These are phyloP conservation scores for Cladosporium sp. DNA, from an alignment of 2,329 filamentous ascomycete genomes.

Conservation along the genomic window DNA sequence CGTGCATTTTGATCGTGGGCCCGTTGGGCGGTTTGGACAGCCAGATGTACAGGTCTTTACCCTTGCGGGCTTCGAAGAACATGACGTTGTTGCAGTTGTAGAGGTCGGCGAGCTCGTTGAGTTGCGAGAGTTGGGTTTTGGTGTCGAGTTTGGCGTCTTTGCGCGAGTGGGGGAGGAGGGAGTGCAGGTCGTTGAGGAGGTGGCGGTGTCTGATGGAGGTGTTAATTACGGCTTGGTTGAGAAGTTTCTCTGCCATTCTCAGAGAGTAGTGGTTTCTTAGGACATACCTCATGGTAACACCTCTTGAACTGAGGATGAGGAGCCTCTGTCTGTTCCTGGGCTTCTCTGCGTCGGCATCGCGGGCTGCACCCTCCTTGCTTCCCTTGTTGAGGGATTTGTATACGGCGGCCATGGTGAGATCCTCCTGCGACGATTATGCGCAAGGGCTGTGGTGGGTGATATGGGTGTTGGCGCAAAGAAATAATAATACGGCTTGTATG, in stretches of 20 bases:
- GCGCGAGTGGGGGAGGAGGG: conserved; percentile 83
- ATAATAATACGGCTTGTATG: too few relatives aligned
- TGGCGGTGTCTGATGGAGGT: conserved; percentile 70
- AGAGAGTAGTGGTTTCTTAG: too few relatives aligned
- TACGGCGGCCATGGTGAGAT: conserved; percentile 48
- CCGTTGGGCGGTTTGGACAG: conserved; percentile 86
- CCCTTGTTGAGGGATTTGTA: conserved; percentile 52
- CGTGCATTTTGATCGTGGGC: conserved; percentile 69
- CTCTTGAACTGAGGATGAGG: conserved; percentile 85
- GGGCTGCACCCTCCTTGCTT: conserved; percentile 34
- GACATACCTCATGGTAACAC: conserved; percentile 75
- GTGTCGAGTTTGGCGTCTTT: conserved; percentile 98
- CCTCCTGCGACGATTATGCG: neutral
- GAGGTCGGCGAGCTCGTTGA: conserved; percentile 72
- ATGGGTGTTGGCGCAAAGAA: conserved; percentile 8
- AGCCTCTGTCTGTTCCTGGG: conserved; percentile 57
- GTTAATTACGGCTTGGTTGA: too few relatives aligned
- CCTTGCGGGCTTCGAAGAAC: conserved; percentile 94
- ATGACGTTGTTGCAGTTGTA: conserved; percentile 94
- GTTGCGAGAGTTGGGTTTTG: conserved; percentile 77
- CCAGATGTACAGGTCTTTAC: conserved; percentile 92
- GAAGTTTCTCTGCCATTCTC: too few relatives aligned
- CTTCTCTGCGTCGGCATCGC: conserved; percentile 28
- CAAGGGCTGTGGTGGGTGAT: neutral
- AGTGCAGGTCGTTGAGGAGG: conserved; percentile 81